These are phyloP conservation scores for Suhomyces vadensis DNA, from an alignment of 805 yeast species.

Conservation along the genomic window DNA sequence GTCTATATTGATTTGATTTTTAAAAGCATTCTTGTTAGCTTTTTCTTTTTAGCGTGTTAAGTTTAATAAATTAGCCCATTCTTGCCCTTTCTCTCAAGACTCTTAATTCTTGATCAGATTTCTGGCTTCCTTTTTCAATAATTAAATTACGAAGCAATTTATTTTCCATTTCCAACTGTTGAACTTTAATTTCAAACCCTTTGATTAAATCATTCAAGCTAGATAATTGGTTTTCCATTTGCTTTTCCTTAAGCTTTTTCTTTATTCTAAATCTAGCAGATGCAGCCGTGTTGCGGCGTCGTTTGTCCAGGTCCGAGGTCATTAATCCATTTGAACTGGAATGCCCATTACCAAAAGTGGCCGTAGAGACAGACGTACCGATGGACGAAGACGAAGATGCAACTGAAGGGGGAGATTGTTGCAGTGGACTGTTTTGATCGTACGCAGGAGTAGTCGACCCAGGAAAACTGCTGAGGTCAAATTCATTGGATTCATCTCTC, in stretches of 20 bases:
- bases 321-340: constrained; percentile 5
- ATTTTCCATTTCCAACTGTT: constrained; percentile 63
- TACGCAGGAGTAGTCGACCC: background rate
- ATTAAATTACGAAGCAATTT: constrained; percentile 54
- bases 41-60: no score
- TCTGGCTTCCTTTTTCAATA: constrained; percentile 49
- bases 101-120: constrained; percentile 40
- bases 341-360: background rate
- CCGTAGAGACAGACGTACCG: background rate
- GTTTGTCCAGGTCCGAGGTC: constrained; percentile 44
- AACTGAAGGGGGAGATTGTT: constrained; percentile 11
- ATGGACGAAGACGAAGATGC: constrained; percentile 4
- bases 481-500: background rate
- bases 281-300: constrained; percentile 63
- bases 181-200: constrained; percentile 46
- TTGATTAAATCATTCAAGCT: constrained; percentile 47
- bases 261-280: constrained; percentile 64
- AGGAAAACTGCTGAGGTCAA: background rate
- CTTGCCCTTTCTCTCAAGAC: constrained; percentile 34
- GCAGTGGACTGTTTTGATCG: constrained; percentile 12
- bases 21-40: no score
- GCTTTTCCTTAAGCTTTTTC: constrained; percentile 59
- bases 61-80: constrained; percentile 6
- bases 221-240: constrained; percentile 52
- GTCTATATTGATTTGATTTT: background rate